Evolutionary conservation across 2,329 filamentous ascomycete species (phyloP).

Genomic region (Rhinocladiella similis): DNA sequence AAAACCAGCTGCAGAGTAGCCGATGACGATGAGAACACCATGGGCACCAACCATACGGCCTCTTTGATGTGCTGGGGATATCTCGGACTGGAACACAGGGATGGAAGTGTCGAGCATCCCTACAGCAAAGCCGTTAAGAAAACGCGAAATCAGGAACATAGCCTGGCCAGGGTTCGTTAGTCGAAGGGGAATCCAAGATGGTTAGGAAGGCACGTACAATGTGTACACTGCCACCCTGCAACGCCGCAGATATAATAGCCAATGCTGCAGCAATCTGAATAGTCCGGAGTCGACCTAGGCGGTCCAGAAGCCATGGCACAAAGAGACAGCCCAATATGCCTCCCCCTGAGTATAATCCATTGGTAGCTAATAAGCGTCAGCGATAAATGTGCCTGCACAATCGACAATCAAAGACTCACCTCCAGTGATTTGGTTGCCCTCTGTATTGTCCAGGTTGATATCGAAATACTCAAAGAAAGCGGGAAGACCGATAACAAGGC

Average conservation of each 20-base stretch:
- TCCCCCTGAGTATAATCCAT: conserved; percentile 11
- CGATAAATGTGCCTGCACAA: background rate
- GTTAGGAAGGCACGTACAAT: background rate
- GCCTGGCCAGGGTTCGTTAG: background rate
- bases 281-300: conserved; percentile 2
- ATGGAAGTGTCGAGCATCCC: conserved; percentile 11
- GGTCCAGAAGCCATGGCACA: conserved; percentile 8
- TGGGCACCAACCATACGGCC: conserved; percentile 15
- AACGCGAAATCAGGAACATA: conserved; percentile 15
- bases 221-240: conserved; percentile 11
- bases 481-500: conserved; percentile 12
- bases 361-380: background rate
- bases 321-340: conserved; percentile 13
- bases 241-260: conserved; percentile 7
- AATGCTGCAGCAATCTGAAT: conserved; percentile 11
- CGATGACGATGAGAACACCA: conserved; percentile 6
- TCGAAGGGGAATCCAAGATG: too few relatives aligned
- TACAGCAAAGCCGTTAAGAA: conserved; percentile 9
- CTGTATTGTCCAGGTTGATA: conserved; percentile 17
- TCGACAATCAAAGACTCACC: background rate
- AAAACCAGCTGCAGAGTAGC: conserved; percentile 1
- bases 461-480: conserved; percentile 41
- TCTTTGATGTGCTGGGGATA: conserved; percentile 10
- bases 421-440: conserved; percentile 9
- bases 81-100: conserved; percentile 8